A percentile compares a stretch with the other conserved stretches of the same genome.
Evolutionary conservation across 2,329 filamentous ascomycete genomes (phyloP).

Genomic region (Ophidiomyces ophidiicola): DNA sequence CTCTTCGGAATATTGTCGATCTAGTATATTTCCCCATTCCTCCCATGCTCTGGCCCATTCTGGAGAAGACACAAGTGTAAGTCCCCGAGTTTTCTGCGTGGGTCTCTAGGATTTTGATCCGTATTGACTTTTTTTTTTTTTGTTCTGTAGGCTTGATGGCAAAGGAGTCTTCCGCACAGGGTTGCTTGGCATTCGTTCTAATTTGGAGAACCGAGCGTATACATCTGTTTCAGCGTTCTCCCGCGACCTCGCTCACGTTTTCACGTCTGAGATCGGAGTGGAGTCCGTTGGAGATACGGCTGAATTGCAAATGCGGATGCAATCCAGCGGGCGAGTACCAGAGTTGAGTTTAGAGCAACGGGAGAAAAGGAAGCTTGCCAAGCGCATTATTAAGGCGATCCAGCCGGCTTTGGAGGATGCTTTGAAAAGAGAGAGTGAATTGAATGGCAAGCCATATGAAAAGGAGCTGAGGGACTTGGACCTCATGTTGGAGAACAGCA

Average conservation of each 20-base stretch:
- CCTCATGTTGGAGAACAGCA: constrained; percentile 54
- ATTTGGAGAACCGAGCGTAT: constrained; percentile 46
- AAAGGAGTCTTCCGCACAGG: constrained; percentile 45
- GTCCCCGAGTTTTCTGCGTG: constrained; percentile 28
- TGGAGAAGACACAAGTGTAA: constrained; percentile 72
- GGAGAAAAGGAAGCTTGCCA: constrained; percentile 72
- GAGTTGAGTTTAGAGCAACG: constrained; percentile 52
- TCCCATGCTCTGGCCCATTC: constrained; percentile 60
- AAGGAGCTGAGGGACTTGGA: constrained; percentile 63
- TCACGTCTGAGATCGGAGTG: constrained; percentile 43
- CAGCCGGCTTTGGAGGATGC: constrained; percentile 67
- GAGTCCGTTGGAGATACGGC: constrained; percentile 35
- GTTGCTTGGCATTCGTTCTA: constrained; percentile 41
- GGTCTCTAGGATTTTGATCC: neutral
- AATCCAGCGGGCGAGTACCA: constrained; percentile 38
- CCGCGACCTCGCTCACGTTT: constrained; percentile 44
- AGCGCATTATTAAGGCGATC: constrained; percentile 73
- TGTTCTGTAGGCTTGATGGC: constrained; percentile 33
- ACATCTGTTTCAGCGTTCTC: constrained; percentile 51
- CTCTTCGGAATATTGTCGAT: constrained; percentile 70
- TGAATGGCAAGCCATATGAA: constrained; percentile 58
- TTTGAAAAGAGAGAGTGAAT: constrained; percentile 66
- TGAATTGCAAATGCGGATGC: constrained; percentile 34
- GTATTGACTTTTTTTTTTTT: constrained; percentile 19
- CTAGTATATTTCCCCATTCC: constrained; percentile 84